These are phyloP conservation scores for Pythium brachiatum DNA, from an alignment of 352 stramenopile species.

Conservation along the genomic window DNA sequence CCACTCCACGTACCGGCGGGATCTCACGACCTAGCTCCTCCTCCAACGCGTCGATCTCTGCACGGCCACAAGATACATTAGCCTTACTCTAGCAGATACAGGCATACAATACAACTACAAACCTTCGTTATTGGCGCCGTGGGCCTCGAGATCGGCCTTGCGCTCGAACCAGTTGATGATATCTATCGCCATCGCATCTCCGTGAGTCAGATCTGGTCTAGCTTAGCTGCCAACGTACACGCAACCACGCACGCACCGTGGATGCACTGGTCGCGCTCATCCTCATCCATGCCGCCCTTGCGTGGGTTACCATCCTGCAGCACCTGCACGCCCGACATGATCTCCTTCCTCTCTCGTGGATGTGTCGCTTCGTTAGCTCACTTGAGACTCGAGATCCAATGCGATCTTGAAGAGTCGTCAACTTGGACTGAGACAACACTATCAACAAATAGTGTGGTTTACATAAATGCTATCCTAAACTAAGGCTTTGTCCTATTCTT, in stretches of 20 bases:
- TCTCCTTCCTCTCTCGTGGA: conserved; percentile 6
- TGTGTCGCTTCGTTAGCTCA: background rate
- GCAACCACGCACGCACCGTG: conserved; percentile 34
- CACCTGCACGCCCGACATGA: conserved; percentile 76
- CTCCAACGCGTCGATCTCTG: conserved; percentile 75
- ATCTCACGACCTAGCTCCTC: conserved; percentile 59
- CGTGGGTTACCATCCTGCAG: conserved; percentile 68
- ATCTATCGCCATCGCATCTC: conserved; percentile 38
- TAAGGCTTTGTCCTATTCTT: background rate
- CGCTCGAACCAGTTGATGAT: conserved; percentile 85
- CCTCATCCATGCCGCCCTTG: conserved; percentile 73
- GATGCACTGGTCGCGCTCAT: conserved; percentile 80
- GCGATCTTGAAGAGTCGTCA: conserved; percentile 2
- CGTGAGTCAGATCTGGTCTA: background rate
- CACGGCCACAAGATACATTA: background rate
- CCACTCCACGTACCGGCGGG: conserved; percentile 16
- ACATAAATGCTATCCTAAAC: background rate
- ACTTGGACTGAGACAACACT: background rate
- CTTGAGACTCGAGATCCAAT: background rate
- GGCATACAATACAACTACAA: conserved; percentile 21
- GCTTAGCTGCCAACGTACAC: background rate
- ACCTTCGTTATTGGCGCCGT: conserved; percentile 34
- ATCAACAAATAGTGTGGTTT: background rate
- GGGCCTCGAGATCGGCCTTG: conserved; percentile 60
- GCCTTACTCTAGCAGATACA: background rate